These are phyloP conservation scores for Ceraceosorus bombacis DNA, from an alignment of 1,284 basidiomycete species.

Conservation along the genomic window DNA sequence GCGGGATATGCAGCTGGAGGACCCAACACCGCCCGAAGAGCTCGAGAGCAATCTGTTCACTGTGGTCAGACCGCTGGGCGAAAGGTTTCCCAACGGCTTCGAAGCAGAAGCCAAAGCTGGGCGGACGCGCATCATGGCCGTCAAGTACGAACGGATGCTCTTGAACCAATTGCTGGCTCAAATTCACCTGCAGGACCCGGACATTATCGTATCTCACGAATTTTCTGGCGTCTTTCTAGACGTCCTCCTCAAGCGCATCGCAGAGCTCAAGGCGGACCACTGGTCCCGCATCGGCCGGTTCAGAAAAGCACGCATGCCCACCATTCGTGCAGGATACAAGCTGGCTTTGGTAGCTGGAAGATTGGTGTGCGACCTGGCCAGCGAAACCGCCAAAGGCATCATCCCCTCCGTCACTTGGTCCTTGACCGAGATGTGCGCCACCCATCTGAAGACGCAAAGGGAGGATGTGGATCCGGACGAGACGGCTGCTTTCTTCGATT, in stretches of 20 bases:
- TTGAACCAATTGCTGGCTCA: constrained; percentile 75
- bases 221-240: constrained; percentile 88
- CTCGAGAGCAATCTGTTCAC: constrained; percentile 76
- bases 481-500: constrained; percentile 81
- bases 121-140: constrained; percentile 64
- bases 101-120: constrained; percentile 53
- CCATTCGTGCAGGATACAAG: constrained; percentile 67
- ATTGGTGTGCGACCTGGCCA: constrained; percentile 82
- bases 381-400: constrained; percentile 77
- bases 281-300: constrained; percentile 94
- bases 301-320: constrained; percentile 73
- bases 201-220: constrained; percentile 89
- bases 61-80: constrained; percentile 79
- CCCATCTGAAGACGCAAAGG: constrained; percentile 66
- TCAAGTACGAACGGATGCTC: constrained; percentile 68
- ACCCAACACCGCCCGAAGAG: constrained; percentile 50
- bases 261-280: constrained; percentile 64
- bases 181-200: constrained; percentile 80
- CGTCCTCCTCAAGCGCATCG: constrained; percentile 82
- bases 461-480: constrained; percentile 81
- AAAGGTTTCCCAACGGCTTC: constrained; percentile 77
- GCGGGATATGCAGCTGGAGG: constrained; percentile 55
- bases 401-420: constrained; percentile 84
- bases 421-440: constrained; percentile 72
- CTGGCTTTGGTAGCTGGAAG: constrained; percentile 75